Evolutionary conservation across 1,139 yeast species (phyloP).

Genomic region (Suhomyces ambrosiae): DNA sequence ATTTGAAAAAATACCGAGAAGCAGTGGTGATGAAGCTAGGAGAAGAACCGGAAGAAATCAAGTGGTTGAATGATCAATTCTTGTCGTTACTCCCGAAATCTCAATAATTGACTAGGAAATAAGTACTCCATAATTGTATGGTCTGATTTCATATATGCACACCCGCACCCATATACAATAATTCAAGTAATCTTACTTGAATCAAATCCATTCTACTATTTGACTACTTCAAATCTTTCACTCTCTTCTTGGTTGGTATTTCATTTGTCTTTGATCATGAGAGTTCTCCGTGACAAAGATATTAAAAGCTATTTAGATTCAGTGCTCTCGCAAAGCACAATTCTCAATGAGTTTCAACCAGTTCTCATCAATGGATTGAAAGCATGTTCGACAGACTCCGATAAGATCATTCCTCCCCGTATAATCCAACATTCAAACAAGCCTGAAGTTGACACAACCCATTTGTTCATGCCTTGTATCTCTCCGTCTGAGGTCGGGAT

Average conservation of each 20-base stretch:
- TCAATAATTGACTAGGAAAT: background rate
- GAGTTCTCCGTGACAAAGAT: conserved; percentile 30
- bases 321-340: conserved; percentile 20
- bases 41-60: conserved; percentile 8
- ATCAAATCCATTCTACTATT: background rate
- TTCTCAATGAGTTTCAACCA: conserved; percentile 31
- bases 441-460: conserved; percentile 40
- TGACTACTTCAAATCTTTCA: background rate
- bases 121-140: background rate
- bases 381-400: conserved; percentile 25
- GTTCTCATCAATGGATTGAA: conserved; percentile 27
- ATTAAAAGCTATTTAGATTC: conserved; percentile 22
- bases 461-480: conserved; percentile 66
- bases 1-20: conserved; percentile 20
- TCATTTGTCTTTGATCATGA: too few species aligned
- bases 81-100: conserved; percentile 4
- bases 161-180: too few species aligned
- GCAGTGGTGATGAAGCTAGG: conserved; percentile 20
- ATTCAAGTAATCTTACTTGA: too few species aligned
- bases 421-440: conserved; percentile 32
- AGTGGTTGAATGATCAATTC: conserved; percentile 13
- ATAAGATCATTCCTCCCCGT: conserved; percentile 39
- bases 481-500: conserved; percentile 50
- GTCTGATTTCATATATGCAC: background rate
- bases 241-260: too few species aligned